These are phyloP conservation scores for Orbilia blumenaviensis DNA, from an alignment of 2,329 filamentous ascomycete genomes.

Conservation along the genomic window DNA sequence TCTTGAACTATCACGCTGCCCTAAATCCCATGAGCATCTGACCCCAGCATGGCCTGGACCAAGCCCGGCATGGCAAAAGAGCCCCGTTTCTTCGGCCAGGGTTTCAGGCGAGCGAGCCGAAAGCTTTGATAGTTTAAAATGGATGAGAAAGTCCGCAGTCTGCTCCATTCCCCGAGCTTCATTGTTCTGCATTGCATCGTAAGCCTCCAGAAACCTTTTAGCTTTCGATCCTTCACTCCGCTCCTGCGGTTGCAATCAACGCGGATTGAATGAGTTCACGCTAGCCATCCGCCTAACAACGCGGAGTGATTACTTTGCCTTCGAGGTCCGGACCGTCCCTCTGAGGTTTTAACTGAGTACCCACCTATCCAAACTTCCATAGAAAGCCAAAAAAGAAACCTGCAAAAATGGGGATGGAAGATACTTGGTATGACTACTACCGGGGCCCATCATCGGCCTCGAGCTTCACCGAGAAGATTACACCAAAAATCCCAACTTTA, in stretches of 20 bases:
- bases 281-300: conserved; percentile 15
- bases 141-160: conserved; percentile 28
- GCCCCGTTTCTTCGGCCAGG: conserved; percentile 7
- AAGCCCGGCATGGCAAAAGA: conserved; percentile 14
- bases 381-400: not conserved
- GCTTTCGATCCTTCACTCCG: conserved; percentile 1
- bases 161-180: conserved; percentile 3
- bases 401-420: conserved; percentile 44
- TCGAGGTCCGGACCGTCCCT: conserved; percentile 26
- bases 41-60: conserved; percentile 8
- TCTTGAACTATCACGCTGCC: not conserved
- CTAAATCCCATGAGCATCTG: conserved; percentile 36
- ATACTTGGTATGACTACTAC: conserved; percentile 51
- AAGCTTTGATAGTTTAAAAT: conserved; percentile 28
- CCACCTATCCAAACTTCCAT: not conserved
- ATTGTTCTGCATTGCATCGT: conserved; percentile 3
- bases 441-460: conserved; percentile 33
- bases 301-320: not conserved
- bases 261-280: not conserved
- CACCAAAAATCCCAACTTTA: conserved; percentile 1
- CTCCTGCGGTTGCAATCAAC: conserved; percentile 22
- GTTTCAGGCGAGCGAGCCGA: not conserved
- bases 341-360: not conserved
- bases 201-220: not conserved
- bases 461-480: conserved; percentile 28